phyloP scores from a whole-genome alignment of 2,329 filamentous ascomycete genomes.

The Pyrenochaeta sp. region DNA sequence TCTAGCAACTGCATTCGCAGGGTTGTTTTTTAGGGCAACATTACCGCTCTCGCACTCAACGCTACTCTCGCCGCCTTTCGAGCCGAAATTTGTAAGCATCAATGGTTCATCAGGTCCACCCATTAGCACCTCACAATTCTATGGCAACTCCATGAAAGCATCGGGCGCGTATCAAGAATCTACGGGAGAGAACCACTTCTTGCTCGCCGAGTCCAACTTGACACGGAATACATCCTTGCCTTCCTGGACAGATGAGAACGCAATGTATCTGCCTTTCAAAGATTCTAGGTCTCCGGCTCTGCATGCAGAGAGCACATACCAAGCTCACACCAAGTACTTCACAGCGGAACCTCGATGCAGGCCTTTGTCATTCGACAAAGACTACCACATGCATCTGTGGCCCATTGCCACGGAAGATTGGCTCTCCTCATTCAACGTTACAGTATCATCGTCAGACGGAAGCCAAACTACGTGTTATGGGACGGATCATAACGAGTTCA shows the following conservation, averaged over 20 bases:
- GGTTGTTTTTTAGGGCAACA: conserved; percentile 56
- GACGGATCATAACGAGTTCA: too few relatives aligned
- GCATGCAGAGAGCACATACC: too few relatives aligned
- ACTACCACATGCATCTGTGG: too few relatives aligned
- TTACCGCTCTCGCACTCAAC: conserved; percentile 8
- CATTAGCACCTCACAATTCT: too few relatives aligned
- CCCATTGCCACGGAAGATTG: too few relatives aligned
- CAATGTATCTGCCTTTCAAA: too few relatives aligned
- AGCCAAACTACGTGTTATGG: too few relatives aligned
- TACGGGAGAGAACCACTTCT: conserved; percentile 48
- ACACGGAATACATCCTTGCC: conserved; percentile 55
- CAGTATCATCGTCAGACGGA: too few relatives aligned
- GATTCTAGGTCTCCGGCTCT: too few relatives aligned
- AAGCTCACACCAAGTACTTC: conserved; percentile 44
- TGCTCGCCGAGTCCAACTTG: conserved; percentile 57
- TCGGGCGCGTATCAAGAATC: conserved; percentile 30
- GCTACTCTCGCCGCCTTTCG: conserved; percentile 16
- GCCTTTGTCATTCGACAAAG: too few relatives aligned
- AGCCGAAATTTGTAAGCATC: conserved; percentile 20
- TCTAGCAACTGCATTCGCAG: conserved; percentile 60
- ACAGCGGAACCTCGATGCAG: conserved; percentile 38
- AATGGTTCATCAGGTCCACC: conserved; percentile 30
- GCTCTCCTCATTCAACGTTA: too few relatives aligned
- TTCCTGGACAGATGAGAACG: conserved; percentile 62
- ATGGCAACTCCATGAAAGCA: too few relatives aligned